Evolutionary conservation across 2,329 filamentous ascomycete species (phyloP).

Genomic region (Trichoderma endophyticum): DNA sequence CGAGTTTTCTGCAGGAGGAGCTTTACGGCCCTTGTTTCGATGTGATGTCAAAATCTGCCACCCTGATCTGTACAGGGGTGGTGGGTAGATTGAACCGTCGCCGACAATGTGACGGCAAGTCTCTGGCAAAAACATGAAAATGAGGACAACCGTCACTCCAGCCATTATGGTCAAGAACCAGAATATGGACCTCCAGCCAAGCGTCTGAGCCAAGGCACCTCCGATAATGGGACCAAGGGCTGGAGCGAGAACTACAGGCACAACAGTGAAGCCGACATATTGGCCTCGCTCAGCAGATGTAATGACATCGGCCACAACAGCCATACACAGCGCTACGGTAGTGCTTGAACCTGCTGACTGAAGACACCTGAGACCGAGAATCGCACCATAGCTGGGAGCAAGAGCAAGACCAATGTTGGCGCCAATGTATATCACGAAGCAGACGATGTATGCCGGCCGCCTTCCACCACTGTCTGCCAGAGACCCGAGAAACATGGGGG

Average conservation of each 20-base stretch:
- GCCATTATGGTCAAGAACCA: slow-evolving; percentile 56
- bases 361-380: slow-evolving; percentile 53
- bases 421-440: slow-evolving; percentile 51
- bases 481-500: slow-evolving; percentile 55
- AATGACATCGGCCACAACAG: slow-evolving; percentile 61
- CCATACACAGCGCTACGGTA: slow-evolving; percentile 55
- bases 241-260: slow-evolving; percentile 47
- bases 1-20: slow-evolving; percentile 21
- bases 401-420: slow-evolving; percentile 54
- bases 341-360: slow-evolving; percentile 58
- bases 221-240: slow-evolving; percentile 56
- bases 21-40: slow-evolving; percentile 18
- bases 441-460: slow-evolving; percentile 51
- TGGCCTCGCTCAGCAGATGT: slow-evolving; percentile 60
- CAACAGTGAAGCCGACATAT: slow-evolving; percentile 53
- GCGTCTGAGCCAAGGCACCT: slow-evolving; percentile 52
- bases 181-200: slow-evolving; percentile 60
- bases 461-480: slow-evolving; percentile 54
- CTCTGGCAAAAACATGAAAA: slow-evolving; percentile 52
- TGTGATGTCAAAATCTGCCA: slow-evolving; percentile 30
- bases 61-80: slow-evolving; percentile 35
- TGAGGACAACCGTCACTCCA: slow-evolving; percentile 39
- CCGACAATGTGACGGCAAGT: slow-evolving; percentile 49
- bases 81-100: slow-evolving; percentile 48
- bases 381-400: slow-evolving; percentile 45